Evolutionary conservation across 2,329 filamentous ascomycete genomes (phyloP), one percentile per base, ranked within the genome.

Genomic region (Cladosporium colombiae): DNA sequence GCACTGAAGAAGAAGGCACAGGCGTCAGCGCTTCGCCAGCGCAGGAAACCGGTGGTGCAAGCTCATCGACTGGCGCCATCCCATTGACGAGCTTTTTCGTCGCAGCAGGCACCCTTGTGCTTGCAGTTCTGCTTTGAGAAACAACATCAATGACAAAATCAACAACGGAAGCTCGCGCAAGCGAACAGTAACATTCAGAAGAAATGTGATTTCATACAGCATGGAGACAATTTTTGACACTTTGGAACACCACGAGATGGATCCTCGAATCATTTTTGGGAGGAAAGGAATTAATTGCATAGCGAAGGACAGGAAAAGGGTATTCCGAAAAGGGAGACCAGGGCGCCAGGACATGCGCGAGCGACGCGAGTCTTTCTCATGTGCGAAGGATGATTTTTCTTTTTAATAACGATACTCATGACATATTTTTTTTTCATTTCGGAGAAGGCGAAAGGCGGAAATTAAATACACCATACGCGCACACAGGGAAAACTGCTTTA

Each of bases 101-200:
- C 25, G 63, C 46, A n/a, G 35, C 50, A 21, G 46, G 55, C 44
- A 60, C 63, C 8, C n/a, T 65, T 13, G 23, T n/a, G 25, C 44
- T 65, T 3, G 63, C 46, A 10, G 21, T 60, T 18, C 10, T 65
- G 16, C 33, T 65, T 27, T 58, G 37, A 29, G 27, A 49, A 57
- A 57, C 49, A 52, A 29, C 27, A 25, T 1, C 46, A 50, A 8
- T 14, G 25, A n/a, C 50, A 37, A 37, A 10, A 33, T 16, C 7
- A 46, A 21, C 40, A 46, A 46, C 40, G 8, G 8, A 11, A 23
- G 1, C 40, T 23, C 21, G 55, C 31, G 55, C 55, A 57, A 57
- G 21, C 33, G 55, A 18, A 33, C 2, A 27, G 1, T 57, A 57
- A n/a, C 6, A 55, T 55, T 33, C 52, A 55, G 50, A 55, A n/a